phyloP scores from a whole-genome alignment of 2,329 filamentous ascomycete genomes.

The Aspergillus sp. region DNA sequence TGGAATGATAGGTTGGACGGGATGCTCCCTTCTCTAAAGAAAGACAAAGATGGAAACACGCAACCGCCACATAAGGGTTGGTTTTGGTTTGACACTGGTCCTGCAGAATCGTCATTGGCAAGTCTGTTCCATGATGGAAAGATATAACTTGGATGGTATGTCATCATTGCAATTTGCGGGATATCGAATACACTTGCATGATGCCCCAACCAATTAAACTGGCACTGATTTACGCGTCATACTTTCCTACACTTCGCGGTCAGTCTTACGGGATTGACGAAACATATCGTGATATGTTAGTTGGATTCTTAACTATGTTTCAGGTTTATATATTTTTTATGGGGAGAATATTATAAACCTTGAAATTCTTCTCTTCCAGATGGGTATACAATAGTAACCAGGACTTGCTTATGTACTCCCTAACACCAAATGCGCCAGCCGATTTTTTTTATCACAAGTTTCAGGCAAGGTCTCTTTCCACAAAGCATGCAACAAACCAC shows the following conservation, averaged over 20 bases:
- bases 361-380: slow-evolving; percentile 13
- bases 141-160: background rate
- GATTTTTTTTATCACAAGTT: slow-evolving; percentile 20
- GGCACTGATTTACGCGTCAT: background rate
- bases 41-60: slow-evolving; percentile 22
- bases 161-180: background rate
- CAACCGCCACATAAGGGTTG: slow-evolving; percentile 31
- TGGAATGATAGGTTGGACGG: slow-evolving; percentile 53
- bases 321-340: background rate
- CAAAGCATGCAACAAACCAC: slow-evolving; percentile 10
- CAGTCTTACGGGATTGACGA: background rate
- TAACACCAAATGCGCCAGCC: slow-evolving; percentile 35
- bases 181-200: background rate
- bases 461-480: background rate
- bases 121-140: slow-evolving; percentile 18
- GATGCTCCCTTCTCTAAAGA: slow-evolving; percentile 20
- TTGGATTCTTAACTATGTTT: background rate
- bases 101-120: slow-evolving; percentile 18
- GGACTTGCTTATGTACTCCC: slow-evolving; percentile 19
- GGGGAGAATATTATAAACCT: background rate
- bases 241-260: background rate
- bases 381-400: slow-evolving; percentile 23
- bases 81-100: slow-evolving; percentile 28
- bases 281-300: background rate
- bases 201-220: background rate